Conservation (phyloP, 371 early-diverging fungal genomes). For the Gilbertella persicaria region DNA sequence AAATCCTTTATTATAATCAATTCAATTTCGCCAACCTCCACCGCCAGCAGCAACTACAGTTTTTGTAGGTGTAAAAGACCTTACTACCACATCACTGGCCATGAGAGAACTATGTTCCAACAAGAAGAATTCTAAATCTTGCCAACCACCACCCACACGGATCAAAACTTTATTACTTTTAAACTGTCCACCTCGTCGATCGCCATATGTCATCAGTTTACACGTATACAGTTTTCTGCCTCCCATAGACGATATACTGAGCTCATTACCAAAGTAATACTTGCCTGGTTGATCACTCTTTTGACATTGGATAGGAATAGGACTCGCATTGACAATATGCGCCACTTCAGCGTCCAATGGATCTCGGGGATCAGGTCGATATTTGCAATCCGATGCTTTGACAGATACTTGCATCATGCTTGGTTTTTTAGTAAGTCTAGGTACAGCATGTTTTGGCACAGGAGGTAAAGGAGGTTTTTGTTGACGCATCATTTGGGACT, state of each 20-base stretch:
- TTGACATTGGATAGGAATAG: conserved; percentile 51
- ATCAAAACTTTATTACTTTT: conserved; percentile 58
- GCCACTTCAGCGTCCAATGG: conserved; percentile 63
- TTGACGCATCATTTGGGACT: conserved; percentile 1
- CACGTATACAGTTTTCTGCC: conserved; percentile 53
- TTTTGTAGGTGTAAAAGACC: conserved; percentile 8
- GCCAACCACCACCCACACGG: conserved; percentile 74
- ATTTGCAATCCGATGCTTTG: conserved; percentile 23
- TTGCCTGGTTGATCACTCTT: conserved; percentile 40
- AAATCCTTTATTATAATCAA: too few species aligned
- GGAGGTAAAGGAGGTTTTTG: conserved; percentile 32
- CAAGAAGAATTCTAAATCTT: conserved; percentile 65
- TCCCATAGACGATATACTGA: conserved; percentile 41
- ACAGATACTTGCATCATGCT: conserved; percentile 3
- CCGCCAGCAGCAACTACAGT: neutral
- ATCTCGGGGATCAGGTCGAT: conserved; percentile 49
- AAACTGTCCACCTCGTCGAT: conserved; percentile 20
- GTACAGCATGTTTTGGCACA: conserved; percentile 22
- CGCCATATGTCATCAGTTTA: conserved; percentile 49
- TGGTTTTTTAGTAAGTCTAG: conserved; percentile 20
- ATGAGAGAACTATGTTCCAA: conserved; percentile 32
- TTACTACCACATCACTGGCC: conserved; percentile 35
- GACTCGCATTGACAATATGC: conserved; percentile 55
- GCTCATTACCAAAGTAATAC: conserved; percentile 64
- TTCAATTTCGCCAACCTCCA: neutral